These are phyloP conservation scores for Arctostaphylos glauca DNA, from an alignment of 148 eudicot genomes.

Conservation along the genomic window DNA sequence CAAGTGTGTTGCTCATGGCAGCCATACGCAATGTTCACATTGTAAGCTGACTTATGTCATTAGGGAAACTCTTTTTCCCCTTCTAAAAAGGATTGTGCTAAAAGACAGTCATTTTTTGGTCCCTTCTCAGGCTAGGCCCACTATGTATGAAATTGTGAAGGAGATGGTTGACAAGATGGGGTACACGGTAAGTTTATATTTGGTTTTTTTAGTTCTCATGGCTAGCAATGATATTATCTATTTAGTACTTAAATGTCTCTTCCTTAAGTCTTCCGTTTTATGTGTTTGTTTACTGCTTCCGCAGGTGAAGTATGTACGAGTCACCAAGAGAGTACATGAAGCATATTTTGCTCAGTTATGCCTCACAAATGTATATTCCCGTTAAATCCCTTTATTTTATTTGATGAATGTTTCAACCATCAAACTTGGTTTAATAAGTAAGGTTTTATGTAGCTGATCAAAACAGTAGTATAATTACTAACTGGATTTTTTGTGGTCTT, in stretches of 20 bases:
- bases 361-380: conserved; percentile 57
- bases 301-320: conserved; percentile 93
- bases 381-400: background rate
- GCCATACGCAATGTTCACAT: conserved; percentile 83
- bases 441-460: background rate
- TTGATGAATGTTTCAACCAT: background rate
- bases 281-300: conserved; percentile 9
- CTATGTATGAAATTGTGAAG: conserved; percentile 82
- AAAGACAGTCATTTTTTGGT: background rate
- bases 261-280: background rate
- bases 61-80: background rate
- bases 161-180: conserved; percentile 99
- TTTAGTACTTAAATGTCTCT: background rate
- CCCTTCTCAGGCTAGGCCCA: conserved; percentile 79
- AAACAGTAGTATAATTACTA: background rate
- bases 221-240: background rate
- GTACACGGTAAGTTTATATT: conserved; percentile 51
- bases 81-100: background rate
- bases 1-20: conserved; percentile 86
- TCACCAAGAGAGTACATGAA: conserved; percentile 89
- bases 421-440: background rate
- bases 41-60: conserved; percentile 40
- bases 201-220: background rate
- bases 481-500: conserved; percentile 14
- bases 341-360: conserved; percentile 84